A percentile compares a stretch with the other conserved stretches of the same genome.
Conservation (phyloP, 768 basidiomycete species). For the Dentipellis fragilis region DNA sequence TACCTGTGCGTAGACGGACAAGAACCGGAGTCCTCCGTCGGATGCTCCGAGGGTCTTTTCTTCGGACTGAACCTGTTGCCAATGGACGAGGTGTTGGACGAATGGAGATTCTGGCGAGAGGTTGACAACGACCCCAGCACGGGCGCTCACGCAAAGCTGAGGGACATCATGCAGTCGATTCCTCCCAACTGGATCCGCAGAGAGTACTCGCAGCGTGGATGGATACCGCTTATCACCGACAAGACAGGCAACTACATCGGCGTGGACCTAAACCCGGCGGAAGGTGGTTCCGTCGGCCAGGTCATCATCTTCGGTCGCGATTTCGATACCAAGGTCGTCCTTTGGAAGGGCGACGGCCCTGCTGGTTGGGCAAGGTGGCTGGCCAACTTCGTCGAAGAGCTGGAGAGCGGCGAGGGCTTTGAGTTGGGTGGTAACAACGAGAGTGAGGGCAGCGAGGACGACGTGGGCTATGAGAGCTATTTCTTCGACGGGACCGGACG, state of each 20-base stretch:
- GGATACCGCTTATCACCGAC: slow-evolving; percentile 93
- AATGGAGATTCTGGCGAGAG: slow-evolving; percentile 95
- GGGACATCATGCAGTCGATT: slow-evolving; percentile 76
- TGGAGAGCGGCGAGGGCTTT: slow-evolving; percentile 84
- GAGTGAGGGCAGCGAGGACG: slow-evolving; percentile 73
- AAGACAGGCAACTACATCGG: slow-evolving; percentile 95
- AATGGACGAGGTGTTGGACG: slow-evolving; percentile 86
- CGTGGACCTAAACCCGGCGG: slow-evolving; percentile 83
- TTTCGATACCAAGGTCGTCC: slow-evolving; percentile 94
- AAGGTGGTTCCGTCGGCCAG: slow-evolving; percentile 71
- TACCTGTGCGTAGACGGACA: slow-evolving; percentile 88
- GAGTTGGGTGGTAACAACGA: slow-evolving; percentile 52
- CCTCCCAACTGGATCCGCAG: slow-evolving; percentile 83
- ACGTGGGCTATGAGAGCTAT: slow-evolving; percentile 78
- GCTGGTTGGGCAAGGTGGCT: slow-evolving; percentile 96
- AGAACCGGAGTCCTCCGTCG: slow-evolving; percentile 81
- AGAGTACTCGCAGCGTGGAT: slow-evolving; percentile 89
- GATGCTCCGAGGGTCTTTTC: slow-evolving; percentile 85
- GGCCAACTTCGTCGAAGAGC: slow-evolving; percentile 80
- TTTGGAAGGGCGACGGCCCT: slow-evolving; percentile 85
- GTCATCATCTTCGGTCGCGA: slow-evolving; percentile 99
- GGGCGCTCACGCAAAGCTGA: slow-evolving; percentile 66
- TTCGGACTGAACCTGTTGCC: slow-evolving; percentile 92
- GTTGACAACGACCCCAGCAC: slow-evolving; percentile 84
- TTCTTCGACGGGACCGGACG: slow-evolving; percentile 74